phyloP scores from a whole-genome alignment of 2,329 filamentous ascomycete genomes.

The Reticulascus tulasneorum region DNA sequence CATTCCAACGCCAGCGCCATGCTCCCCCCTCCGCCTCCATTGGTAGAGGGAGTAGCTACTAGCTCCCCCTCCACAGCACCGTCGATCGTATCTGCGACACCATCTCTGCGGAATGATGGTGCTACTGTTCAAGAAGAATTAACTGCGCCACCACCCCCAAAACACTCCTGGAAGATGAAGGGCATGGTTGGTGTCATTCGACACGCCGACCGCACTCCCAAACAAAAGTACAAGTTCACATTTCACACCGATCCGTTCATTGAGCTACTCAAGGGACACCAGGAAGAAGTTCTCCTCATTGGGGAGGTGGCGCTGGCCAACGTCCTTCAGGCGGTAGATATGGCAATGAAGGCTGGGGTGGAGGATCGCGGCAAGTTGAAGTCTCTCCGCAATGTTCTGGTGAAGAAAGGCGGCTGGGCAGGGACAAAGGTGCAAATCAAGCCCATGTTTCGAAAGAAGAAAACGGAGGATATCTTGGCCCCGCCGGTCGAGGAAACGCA shows the following conservation, averaged over 20 bases:
- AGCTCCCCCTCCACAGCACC: conserved; percentile 33
- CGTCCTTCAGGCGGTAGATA: conserved; percentile 81
- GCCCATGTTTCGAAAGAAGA: conserved; percentile 94
- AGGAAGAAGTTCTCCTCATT: conserved; percentile 92
- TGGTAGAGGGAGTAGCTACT: conserved; percentile 8
- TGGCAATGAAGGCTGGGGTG: conserved; percentile 71
- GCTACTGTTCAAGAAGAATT: conserved; percentile 36
- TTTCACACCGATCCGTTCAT: conserved; percentile 97
- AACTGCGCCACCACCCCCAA: conserved; percentile 67
- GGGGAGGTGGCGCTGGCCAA: conserved; percentile 85
- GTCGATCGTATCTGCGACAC: conserved; percentile 33
- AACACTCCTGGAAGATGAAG: conserved; percentile 97
- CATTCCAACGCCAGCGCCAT: conserved; percentile 31
- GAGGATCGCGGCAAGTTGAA: conserved; percentile 88
- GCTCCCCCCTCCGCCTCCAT: conserved; percentile 25
- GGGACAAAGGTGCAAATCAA: conserved; percentile 99
- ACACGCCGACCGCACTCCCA: conserved; percentile 94
- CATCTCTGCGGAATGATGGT: conserved; percentile 32
- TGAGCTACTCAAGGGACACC: conserved; percentile 87
- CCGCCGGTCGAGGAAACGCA: conserved; percentile 27
- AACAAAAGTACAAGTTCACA: conserved; percentile 99
- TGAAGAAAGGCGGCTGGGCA: conserved; percentile 89
- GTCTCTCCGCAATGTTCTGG: conserved; percentile 77
- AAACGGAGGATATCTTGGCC: conserved; percentile 51
- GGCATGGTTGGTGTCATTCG: conserved; percentile 95